Evolutionary conservation across 345 rosid genomes (phyloP).

Genomic region (Camelina hispida): DNA sequence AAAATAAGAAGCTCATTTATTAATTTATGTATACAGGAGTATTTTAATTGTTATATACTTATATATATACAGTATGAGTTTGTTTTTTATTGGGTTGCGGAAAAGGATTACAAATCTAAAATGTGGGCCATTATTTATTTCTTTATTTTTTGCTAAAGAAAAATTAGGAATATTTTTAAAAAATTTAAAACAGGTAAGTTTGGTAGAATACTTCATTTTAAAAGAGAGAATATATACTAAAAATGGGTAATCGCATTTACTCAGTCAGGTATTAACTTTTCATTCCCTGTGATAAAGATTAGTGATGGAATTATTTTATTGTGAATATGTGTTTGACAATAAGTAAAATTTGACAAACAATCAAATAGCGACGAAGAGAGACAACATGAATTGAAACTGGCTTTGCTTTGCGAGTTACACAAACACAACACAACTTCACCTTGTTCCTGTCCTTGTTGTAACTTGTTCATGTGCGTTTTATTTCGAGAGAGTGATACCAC

Average conservation of each 20-base stretch:
- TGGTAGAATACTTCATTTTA: conserved; percentile 9
- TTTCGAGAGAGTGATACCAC: conserved; percentile 15
- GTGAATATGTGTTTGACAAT: neutral
- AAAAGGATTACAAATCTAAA: conserved; percentile 30
- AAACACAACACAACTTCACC: neutral
- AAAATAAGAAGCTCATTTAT: neutral
- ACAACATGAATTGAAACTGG: conserved; percentile 20
- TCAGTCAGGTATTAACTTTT: conserved; percentile 21
- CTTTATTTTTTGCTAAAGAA: neutral
- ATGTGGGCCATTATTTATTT: conserved; percentile 21
- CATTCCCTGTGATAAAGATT: neutral
- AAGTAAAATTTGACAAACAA: neutral
- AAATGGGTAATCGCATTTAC: conserved; percentile 30
- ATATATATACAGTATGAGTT: neutral
- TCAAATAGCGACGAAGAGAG: conserved; percentile 28
- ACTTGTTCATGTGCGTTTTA: neutral
- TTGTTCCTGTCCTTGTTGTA: conserved; percentile 4
- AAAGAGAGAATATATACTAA: conserved; percentile 21
- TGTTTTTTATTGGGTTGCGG: conserved; percentile 25
- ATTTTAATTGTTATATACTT: neutral
- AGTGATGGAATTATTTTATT: neutral
- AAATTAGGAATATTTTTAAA: neutral
- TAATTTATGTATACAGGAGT: neutral
- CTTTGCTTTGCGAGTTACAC: neutral
- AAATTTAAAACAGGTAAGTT: conserved; percentile 20